Evolutionary conservation across 2,329 filamentous ascomycete species (phyloP), one percentile per base, ranked within the genome.

Genomic region (Trichoderma polysporum): DNA sequence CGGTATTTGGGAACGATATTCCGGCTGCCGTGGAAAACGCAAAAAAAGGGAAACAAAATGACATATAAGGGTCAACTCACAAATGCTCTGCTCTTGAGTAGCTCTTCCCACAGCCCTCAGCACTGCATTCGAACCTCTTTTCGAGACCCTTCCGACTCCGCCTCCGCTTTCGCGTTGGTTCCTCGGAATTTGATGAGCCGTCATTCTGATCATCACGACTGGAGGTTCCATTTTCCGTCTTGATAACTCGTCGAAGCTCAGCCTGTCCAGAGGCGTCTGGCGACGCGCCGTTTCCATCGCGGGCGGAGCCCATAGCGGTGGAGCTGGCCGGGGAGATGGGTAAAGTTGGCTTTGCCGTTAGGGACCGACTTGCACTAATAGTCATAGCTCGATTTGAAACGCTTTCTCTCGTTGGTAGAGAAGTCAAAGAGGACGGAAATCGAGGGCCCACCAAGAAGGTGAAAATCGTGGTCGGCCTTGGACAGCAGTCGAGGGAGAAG

Each of bases 51-150:
- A 33, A 45, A 56, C 33, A 15, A 31, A 22, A 79, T n/a, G 27
- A 25, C 19, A 29, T 29, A 10, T 33, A 19, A 79, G 82, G 29
- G 41, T 17, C 49, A 33, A 58, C 85, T 84, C 87, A 97, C 82
- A 99, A 83, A 82, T 99, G 95, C 80, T 98, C 95, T 9, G 95
- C 94, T 76, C 95, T 88, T 29, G 94, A 97, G 78, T 99, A 99
- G 76, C 91, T 96, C 83, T 97, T 99, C 47, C 93, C 94, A 74
- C 95, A 99, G 45, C 91, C 92, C 70, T 92, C 89, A 68, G 93
- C 88, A 5, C 91, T 90, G 76, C 95, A 99, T 74, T 91, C 90
- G 70, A 93, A 94, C 74, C 89, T 88, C 80, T 93, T 94, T 77
- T 93, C 91, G 47, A 92, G 80, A 3, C 90, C 90, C 77, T 93